Evolutionary conservation across 352 stramenopile species (phyloP).

Genomic region (Pythium catenulatum): DNA sequence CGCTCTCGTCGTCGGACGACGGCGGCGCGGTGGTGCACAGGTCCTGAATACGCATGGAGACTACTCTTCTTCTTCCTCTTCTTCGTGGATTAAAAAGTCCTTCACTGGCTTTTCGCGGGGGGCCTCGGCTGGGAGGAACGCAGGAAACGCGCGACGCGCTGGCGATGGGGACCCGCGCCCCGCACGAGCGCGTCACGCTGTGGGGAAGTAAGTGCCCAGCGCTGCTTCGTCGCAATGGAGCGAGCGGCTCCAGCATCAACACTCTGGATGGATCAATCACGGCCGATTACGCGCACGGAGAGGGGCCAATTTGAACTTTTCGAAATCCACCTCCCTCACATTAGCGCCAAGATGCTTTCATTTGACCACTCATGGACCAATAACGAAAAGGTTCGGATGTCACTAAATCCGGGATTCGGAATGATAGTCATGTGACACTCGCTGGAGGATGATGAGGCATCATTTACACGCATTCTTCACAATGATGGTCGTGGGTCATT

Average conservation of each 20-base stretch:
- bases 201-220: no score
- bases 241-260: not conserved
- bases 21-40: not conserved
- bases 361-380: not conserved
- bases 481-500: slow-evolving; percentile 30
- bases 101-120: no score
- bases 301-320: not conserved
- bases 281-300: no score
- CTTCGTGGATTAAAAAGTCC: no score
- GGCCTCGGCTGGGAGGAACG: no score
- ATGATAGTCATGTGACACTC: not conserved
- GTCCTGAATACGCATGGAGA: slow-evolving; percentile 23
- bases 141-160: no score
- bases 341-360: not conserved
- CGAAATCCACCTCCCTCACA: not conserved
- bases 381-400: not conserved
- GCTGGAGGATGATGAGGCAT: not conserved
- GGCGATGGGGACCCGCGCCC: no score
- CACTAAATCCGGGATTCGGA: not conserved
- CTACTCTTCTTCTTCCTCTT: not conserved
- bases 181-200: no score
- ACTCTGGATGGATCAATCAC: not conserved
- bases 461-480: no score
- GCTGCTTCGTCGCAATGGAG: not conserved
- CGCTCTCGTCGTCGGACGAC: not conserved